phyloP scores from a whole-genome alignment of 2,329 filamentous ascomycete species.

The Fusarium haematococcum region DNA sequence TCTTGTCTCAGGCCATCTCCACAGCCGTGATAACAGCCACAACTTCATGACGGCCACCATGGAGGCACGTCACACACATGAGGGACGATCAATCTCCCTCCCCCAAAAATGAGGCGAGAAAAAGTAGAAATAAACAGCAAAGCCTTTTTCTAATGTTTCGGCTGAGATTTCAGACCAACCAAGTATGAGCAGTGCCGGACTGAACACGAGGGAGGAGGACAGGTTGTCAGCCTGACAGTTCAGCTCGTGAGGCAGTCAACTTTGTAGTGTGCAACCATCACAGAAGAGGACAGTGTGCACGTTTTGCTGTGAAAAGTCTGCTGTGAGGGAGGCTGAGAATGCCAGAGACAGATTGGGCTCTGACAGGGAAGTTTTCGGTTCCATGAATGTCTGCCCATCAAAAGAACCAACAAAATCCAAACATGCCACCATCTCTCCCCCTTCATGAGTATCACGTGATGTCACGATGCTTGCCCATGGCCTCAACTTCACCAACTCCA shows the following conservation, averaged over 20 bases:
- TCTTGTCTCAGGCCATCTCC: conserved; percentile 12
- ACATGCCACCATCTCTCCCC: neutral
- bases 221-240: neutral
- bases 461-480: neutral
- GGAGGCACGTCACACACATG: neutral
- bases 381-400: conserved; percentile 1
- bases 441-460: neutral
- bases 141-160: neutral
- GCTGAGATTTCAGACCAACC: neutral
- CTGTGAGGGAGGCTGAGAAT: neutral
- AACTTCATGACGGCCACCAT: conserved; percentile 26
- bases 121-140: conserved; percentile 2
- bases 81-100: neutral
- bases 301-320: neutral
- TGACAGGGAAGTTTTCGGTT: neutral
- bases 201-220: neutral
- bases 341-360: neutral
- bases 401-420: neutral
- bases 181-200: neutral
- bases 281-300: neutral
- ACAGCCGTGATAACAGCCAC: conserved; percentile 15
- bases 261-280: neutral
- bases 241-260: neutral
- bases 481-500: neutral
- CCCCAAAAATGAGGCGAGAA: conserved; percentile 1